Conservation (phyloP, 2,329 filamentous ascomycete genomes). For the Ophiobolus disseminans region DNA sequence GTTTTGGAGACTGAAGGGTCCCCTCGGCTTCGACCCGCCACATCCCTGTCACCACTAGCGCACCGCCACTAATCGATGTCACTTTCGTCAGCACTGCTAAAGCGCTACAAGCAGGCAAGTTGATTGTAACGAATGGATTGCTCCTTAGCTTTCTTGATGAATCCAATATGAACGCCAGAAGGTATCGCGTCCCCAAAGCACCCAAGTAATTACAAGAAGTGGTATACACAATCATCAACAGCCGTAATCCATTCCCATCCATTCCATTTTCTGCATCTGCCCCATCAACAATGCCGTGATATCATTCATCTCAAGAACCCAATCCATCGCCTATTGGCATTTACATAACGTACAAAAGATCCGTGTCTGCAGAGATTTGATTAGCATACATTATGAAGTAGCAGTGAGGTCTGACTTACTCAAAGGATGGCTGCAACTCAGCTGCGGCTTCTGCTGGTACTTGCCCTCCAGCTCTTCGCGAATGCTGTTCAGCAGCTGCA, state of each 20-base stretch:
- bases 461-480: conserved; percentile 85
- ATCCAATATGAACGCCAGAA: neutral
- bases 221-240: conserved; percentile 14
- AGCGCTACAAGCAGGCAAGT: too few relatives aligned
- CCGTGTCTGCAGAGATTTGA: conserved; percentile 42
- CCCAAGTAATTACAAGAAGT: conserved; percentile 7
- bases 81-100: neutral
- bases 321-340: neutral
- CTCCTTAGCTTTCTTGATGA: too few relatives aligned
- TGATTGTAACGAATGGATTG: too few relatives aligned
- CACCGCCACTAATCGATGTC: neutral
- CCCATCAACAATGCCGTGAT: conserved; percentile 4
- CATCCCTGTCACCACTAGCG: conserved; percentile 17
- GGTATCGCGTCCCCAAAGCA: neutral
- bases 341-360: conserved; percentile 56
- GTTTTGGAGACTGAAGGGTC: conserved; percentile 19
- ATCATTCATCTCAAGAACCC: neutral
- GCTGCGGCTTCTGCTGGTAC: conserved; percentile 93
- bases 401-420: conserved; percentile 62
- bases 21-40: conserved; percentile 9
- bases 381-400: conserved; percentile 4
- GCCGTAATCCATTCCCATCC: conserved; percentile 3
- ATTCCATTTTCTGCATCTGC: conserved; percentile 4
- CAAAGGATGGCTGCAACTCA: conserved; percentile 94
- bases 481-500: conserved; percentile 93